phyloP scores from a whole-genome alignment of 306 rosid species.

The Gillenia trifoliata region DNA sequence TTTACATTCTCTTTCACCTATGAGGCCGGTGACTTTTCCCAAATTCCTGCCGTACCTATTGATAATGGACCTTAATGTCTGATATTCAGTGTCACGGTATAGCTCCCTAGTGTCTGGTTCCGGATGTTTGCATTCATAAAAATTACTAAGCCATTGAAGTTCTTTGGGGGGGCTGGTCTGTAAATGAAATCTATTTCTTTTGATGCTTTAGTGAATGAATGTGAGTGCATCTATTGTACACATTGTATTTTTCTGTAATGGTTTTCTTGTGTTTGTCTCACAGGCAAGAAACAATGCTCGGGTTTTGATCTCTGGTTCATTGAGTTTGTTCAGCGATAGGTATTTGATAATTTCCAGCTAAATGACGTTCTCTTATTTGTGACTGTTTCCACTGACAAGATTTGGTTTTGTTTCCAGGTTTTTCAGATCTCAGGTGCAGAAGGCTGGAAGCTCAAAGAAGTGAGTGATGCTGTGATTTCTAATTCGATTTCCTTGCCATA shows the following conservation, averaged over 20 bases:
- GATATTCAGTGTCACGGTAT: not conserved
- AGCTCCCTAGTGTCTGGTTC: not conserved
- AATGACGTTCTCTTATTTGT: slow-evolving; percentile 7
- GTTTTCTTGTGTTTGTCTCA: not conserved
- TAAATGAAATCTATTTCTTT: not conserved
- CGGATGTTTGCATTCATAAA: not conserved
- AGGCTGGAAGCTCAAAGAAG: slow-evolving; percentile 72
- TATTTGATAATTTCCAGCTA: slow-evolving; percentile 26
- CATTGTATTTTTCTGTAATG: not conserved
- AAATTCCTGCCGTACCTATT: not conserved
- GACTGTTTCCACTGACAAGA: slow-evolving; percentile 1
- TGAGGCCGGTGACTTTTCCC: not conserved
- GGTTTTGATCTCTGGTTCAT: slow-evolving; percentile 84
- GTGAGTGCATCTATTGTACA: not conserved
- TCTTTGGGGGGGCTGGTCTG: not conserved
- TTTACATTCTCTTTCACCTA: not conserved
- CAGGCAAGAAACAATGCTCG: slow-evolving; percentile 99
- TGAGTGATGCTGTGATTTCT: slow-evolving; percentile 40
- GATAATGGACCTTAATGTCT: not conserved
- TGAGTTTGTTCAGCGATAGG: slow-evolving; percentile 82
- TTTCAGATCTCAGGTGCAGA: slow-evolving; percentile 80
- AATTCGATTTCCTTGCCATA: not conserved
- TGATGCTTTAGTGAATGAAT: not conserved
- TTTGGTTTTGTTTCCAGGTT: slow-evolving; percentile 45
- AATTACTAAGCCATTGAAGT: not conserved